These are phyloP conservation scores for Fusarium devonianum DNA, from an alignment of 2,329 filamentous ascomycete species.

Conservation along the genomic window DNA sequence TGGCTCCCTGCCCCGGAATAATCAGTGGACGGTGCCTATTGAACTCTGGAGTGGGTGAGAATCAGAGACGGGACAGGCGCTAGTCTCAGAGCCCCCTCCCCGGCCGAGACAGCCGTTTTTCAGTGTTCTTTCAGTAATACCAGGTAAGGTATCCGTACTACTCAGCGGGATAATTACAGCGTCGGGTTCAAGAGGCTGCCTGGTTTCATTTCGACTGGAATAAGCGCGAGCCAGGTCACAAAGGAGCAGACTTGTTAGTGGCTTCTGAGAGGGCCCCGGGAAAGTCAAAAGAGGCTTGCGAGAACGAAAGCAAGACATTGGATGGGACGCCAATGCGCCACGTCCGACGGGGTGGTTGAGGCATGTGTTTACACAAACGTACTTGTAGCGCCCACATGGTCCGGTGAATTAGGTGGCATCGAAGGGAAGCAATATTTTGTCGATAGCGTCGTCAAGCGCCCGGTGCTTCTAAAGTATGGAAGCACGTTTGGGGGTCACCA, in stretches of 20 bases:
- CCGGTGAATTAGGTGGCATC: slow-evolving; percentile 28
- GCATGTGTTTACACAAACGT: slow-evolving; percentile 8
- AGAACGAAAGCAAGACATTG: slow-evolving; percentile 1
- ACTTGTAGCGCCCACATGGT: slow-evolving; percentile 8
- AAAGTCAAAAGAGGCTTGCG: slow-evolving; percentile 1
- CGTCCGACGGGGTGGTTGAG: slow-evolving; percentile 11
- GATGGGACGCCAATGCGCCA: slow-evolving; percentile 16
- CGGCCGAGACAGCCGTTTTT: slow-evolving; percentile 13
- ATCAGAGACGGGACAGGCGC: slow-evolving; percentile 1
- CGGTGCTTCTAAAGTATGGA: neutral
- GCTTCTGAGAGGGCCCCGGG: no score
- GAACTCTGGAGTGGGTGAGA: slow-evolving; percentile 11
- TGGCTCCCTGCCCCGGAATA: slow-evolving; percentile 9
- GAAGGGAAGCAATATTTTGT: slow-evolving; percentile 7
- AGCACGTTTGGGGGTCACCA: no score
- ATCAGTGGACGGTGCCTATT: slow-evolving; percentile 19
- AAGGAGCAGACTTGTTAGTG: no score
- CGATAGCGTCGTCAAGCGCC: slow-evolving; percentile 2
- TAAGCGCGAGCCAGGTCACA: slow-evolving; percentile 19
- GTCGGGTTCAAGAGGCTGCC: slow-evolving; percentile 21
- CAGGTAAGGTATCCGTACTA: no score
- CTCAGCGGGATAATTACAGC: no score
- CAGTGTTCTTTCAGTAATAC: slow-evolving; percentile 4
- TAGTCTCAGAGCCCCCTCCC: slow-evolving; percentile 12
- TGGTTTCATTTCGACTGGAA: slow-evolving; percentile 22